Base-by-base conservation (phyloP, 2,329 filamentous ascomycete genomes). In the Phialocephala subalpina region DNA sequence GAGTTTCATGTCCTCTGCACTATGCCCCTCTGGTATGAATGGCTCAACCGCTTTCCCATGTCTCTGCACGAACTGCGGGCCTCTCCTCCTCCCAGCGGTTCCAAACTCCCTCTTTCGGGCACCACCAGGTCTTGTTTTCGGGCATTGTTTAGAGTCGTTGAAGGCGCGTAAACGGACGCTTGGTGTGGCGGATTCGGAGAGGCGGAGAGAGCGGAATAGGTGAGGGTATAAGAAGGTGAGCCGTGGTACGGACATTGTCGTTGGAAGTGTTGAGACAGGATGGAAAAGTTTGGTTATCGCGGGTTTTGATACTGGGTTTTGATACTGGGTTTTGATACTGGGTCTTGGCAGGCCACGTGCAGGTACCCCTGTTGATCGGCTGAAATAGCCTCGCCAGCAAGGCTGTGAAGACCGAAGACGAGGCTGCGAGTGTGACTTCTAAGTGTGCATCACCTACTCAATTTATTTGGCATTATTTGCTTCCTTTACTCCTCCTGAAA, bases 181-280 rank as follows among this genome's bases (percentile, higher is more conserved):
- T 76, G 81, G 78, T 27, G 77, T 35, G 69, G 80, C 47, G 77
- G 81, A 75, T 78, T 87, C 75, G 78, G 78, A 74, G 68, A 76
- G 71, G 69, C 83, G 82, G 69, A 83, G 77, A 18, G 83, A 81
- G 62, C 88, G 87, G 77, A 90, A 86, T 62, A 92, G 78, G 71
- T 88, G 87, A 55, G 90, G 89, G 71, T 91, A 92, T 20, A 92
- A 81, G 73, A 92, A 92, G 18, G 87, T 86, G 66, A 92, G 81
- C 73, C 90, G 84, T 67, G 82, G 80, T 27, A 85, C 82, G 69
- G 89, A 83, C 87, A 92, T 92, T 38, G 53, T 65, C 60, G 58
- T 42, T 52, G 53, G 55, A 11, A 33, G 38, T 36, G 55, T 57
- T 57, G 55, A 38, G 55, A 38, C 49, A 40, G 57, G 47, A 55